These are phyloP conservation scores for Thyridium curvatum DNA, from an alignment of 2,329 filamentous ascomycete genomes.

Conservation along the genomic window DNA sequence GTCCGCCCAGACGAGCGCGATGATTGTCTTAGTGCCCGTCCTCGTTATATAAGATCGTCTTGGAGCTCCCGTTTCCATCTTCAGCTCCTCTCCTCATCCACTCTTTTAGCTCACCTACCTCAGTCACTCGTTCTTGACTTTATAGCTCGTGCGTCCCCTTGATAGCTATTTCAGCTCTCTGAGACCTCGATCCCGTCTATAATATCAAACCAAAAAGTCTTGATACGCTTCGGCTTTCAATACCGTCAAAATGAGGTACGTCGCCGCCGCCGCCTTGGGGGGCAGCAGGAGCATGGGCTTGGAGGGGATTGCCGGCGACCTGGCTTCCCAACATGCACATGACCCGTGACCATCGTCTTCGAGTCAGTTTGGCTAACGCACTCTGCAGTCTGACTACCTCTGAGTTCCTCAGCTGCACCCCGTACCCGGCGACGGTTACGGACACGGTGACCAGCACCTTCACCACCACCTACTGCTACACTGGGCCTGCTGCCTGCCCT, in stretches of 20 bases:
- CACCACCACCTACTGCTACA: conserved; percentile 30
- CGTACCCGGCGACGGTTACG: conserved; percentile 10
- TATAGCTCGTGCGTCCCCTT: conserved; percentile 1
- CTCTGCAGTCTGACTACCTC: conserved; percentile 17
- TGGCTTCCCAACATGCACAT: no score
- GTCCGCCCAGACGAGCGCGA: neutral
- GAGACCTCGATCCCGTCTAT: neutral
- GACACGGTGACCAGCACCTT: conserved; percentile 18
- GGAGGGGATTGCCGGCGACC: no score
- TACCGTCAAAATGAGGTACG: conserved; percentile 11
- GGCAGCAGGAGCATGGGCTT: neutral
- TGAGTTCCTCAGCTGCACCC: conserved; percentile 20
- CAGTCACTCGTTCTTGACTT: conserved; percentile 3
- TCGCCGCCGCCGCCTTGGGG: neutral
- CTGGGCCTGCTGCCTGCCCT: conserved; percentile 27
- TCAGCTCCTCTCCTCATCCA: conserved; percentile 1
- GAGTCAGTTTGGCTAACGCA: neutral
- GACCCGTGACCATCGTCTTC: conserved; percentile 1
- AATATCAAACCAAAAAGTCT: neutral
- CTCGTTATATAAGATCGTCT: neutral
- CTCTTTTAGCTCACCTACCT: neutral
- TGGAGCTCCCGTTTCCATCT: conserved; percentile 1
- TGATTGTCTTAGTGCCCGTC: neutral
- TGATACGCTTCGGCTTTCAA: neutral
- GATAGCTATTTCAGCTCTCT: conserved; percentile 1